Evolutionary conservation across 1,284 basidiomycete genomes (phyloP).

Genomic region (Moesziomyces parantarcticus): DNA sequence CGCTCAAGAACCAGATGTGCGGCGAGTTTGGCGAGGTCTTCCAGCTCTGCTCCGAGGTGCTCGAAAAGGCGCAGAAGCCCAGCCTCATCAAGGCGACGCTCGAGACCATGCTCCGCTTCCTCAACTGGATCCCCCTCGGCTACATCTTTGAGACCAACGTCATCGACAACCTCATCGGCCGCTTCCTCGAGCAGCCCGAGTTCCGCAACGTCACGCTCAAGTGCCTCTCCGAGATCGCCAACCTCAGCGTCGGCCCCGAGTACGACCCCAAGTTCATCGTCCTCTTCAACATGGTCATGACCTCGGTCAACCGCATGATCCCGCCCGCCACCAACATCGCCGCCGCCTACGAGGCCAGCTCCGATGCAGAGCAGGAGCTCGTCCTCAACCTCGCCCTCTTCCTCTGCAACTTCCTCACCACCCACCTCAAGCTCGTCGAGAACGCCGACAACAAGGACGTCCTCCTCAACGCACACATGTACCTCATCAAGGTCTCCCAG

Average conservation of each 20-base stretch:
- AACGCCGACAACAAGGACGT: slow-evolving; percentile 91
- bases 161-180: slow-evolving; percentile 89
- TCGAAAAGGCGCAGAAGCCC: slow-evolving; percentile 97
- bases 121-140: slow-evolving; percentile 99
- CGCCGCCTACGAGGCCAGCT: slow-evolving; percentile 87
- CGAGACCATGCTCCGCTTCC: slow-evolving; percentile 93
- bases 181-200: slow-evolving; percentile 94
- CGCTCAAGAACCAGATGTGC: slow-evolving; percentile 81
- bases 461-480: slow-evolving; percentile 82
- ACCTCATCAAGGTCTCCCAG: slow-evolving; percentile 98
- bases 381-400: slow-evolving; percentile 97
- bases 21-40: slow-evolving; percentile 68
- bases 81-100: slow-evolving; percentile 94
- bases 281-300: slow-evolving; percentile 80
- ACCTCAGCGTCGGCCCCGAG: slow-evolving; percentile 92
- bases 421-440: slow-evolving; percentile 91
- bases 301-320: slow-evolving; percentile 67
- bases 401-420: slow-evolving; percentile 88
- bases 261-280: slow-evolving; percentile 98
- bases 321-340: slow-evolving; percentile 82
- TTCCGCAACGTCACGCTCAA: slow-evolving; percentile 98
- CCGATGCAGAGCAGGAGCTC: slow-evolving; percentile 94
- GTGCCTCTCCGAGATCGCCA: slow-evolving; percentile 91
- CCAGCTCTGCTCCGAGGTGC: slow-evolving; percentile 76
- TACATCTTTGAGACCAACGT: slow-evolving; percentile 99